Evolutionary conservation across 169 alveolate genomes (phyloP), one percentile per base, ranked within the genome.

Genomic region (Cryptosporidium tyzzeri): DNA sequence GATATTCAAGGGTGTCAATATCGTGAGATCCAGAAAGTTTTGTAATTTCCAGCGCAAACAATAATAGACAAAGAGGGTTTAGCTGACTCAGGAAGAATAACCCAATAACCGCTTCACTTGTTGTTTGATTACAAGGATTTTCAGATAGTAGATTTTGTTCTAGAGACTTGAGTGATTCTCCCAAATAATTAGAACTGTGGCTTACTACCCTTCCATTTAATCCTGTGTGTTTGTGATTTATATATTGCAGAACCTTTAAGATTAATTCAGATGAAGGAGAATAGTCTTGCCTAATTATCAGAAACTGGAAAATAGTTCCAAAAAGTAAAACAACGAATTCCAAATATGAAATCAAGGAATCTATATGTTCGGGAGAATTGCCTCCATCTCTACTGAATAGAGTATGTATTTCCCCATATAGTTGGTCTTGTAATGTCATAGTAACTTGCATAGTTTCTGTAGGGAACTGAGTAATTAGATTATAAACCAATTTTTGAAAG

Each of bases 221-320:
- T 6, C 45, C 37, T 7, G 1, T 6, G n/a, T 74, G 21, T 21
- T 4, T 29, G 21, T 58, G 53, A 16, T 44, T 62, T 12, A 80
- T 62, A 5, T 37, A 44, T 1, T 44, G 41, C 21, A 65, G 16
- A 21, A 80, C 68, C 23, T 39, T 45, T 16, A 9, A 44, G 10
- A 65, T 80, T 14, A 23, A n/a, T 18, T 65, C 89, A 14, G 65
- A 61, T 8, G 73, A 59, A 29, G 89, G 89, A 26, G 65, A 44
- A 48, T 80, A 80, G 39, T 80, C 89, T 7, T 80, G 89, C 23
- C 89, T 37, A 21, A 80, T 39, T 33, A 80, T 80, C 37, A 80
- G 35, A 48, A 80, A 80, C 70, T 80, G 89, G 55, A 62, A 80
- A 18, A 80, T 12, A 14, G 89, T 80, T n/a, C 89, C 89, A 35